A percentile compares a stretch with the other conserved stretches of the same genome.
Conservation (phyloP, 2,329 filamentous ascomycete genomes). For the Emergomyces orientalis region DNA sequence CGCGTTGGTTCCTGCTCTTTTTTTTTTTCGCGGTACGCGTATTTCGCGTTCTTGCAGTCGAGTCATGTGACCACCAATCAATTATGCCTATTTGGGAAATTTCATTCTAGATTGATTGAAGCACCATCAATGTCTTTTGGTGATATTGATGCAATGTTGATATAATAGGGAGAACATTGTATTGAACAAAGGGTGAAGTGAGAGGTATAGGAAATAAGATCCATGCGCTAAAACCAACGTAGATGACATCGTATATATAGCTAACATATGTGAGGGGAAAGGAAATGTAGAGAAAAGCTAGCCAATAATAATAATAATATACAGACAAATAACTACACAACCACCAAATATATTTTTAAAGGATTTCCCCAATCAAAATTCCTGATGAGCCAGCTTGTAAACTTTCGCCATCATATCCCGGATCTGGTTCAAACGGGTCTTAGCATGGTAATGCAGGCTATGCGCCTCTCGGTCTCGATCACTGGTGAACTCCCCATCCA, state of each 20-base stretch:
- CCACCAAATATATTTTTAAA: neutral
- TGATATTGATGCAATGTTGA: too few species aligned
- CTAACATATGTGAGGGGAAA: neutral
- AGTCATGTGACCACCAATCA: constrained; percentile 4
- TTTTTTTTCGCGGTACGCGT: constrained; percentile 12
- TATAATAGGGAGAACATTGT: neutral
- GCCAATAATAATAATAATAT: neutral
- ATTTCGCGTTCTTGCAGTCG: neutral
- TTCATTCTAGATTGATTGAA: too few species aligned
- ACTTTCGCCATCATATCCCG: constrained; percentile 5
- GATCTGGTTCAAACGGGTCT: neutral
- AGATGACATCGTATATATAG: neutral
- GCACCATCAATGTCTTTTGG: too few species aligned
- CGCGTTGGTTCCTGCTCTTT: neutral
- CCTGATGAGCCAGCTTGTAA: constrained; percentile 1
- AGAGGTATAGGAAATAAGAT: neutral
- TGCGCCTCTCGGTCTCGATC: neutral
- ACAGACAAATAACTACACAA: neutral
- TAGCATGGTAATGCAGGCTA: neutral
- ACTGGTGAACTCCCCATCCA: constrained; percentile 1
- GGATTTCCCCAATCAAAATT: neutral
- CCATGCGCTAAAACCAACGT: neutral
- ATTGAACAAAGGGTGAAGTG: neutral
- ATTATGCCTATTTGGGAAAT: constrained; percentile 3
- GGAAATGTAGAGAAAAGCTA: neutral